A percentile compares a stretch with the other conserved stretches of the same genome.
Evolutionary conservation across 768 basidiomycete genomes (phyloP).

Genomic region (Melanogaster broomeanus): DNA sequence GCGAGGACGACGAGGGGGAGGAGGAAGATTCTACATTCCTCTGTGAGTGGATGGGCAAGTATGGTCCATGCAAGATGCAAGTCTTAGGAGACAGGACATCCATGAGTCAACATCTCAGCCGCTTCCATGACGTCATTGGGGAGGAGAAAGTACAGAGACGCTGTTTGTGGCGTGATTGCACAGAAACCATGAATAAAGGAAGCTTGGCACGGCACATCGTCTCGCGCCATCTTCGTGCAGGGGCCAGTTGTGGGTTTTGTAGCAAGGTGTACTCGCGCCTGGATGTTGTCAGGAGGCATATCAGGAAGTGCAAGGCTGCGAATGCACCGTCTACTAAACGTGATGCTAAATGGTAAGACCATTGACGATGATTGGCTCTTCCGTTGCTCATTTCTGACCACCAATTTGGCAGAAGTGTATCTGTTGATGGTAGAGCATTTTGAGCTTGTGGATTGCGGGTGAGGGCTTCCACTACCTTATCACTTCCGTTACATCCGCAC

Average conservation of each 20-base stretch:
- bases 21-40: constrained; percentile 4
- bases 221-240: constrained; percentile 21
- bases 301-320: constrained; percentile 26
- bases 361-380: not conserved
- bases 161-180: constrained; percentile 25
- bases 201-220: constrained; percentile 24
- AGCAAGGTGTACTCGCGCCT: constrained; percentile 26
- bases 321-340: constrained; percentile 7
- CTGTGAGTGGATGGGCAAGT: constrained; percentile 26
- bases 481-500: no score
- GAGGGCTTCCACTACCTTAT: no score
- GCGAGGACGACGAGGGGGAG: constrained; percentile 9
- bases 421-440: no score
- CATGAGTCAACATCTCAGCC: constrained; percentile 25
- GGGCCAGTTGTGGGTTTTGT: constrained; percentile 22
- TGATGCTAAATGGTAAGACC: constrained; percentile 1
- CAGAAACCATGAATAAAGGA: constrained; percentile 28
- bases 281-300: constrained; percentile 27
- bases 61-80: constrained; percentile 20
- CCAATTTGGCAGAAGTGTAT: no score
- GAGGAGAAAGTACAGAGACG: constrained; percentile 12
- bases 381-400: no score
- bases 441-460: no score
- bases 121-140: constrained; percentile 18
- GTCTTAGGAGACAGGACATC: constrained; percentile 18